Base-by-base conservation (phyloP, 345 rosid species). In the Camelina neglecta region DNA sequence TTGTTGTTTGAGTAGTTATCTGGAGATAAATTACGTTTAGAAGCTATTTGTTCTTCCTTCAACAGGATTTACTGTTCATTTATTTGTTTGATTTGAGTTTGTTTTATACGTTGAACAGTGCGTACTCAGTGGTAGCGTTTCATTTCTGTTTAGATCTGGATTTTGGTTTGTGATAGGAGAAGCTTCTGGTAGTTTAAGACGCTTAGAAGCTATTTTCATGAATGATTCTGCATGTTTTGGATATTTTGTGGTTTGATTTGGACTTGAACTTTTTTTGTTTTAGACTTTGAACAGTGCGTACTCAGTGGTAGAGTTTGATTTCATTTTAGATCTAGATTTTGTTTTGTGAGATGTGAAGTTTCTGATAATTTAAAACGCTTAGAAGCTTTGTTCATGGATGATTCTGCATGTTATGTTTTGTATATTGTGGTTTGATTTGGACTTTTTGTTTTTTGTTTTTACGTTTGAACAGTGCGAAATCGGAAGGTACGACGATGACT, bases 381-480 rank as follows among this genome's bases (percentile, higher is more conserved):
- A 33, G 7, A 33, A 49, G 7, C 3, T 5, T 5, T 49, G 18
- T 48, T 0, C 5, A 2, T 1, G 8, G 33, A 65, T 11, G 39
- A 3, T 8, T 23, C 0, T 39, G 72, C 48, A 54, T 6, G 26
- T 15, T 1, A 54, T 6, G 26, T 15, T 1, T 6, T 75, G 36
- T 38, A 4, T 5, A 9, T 42, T 54, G 13, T 13, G 7, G 38
- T 5, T 44, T 51, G 50, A 57, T 36, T 51, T 51, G 42, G 70
- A 31, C 8, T 54, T 64, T 24, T 3, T 7, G 0, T 48, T 2
- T 20, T 1, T 12, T 59, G 29, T 4, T 1, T 35, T 0, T 0
- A 9, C 31, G 18, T n/a, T 49, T 75, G 20, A 69, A 24, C 74
- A 86, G 89, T 23, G 79, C 11, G 23, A 89, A 87, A 71, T 62